Conservation (phyloP, 1,284 basidiomycete species). For the Irpex sp. region DNA sequence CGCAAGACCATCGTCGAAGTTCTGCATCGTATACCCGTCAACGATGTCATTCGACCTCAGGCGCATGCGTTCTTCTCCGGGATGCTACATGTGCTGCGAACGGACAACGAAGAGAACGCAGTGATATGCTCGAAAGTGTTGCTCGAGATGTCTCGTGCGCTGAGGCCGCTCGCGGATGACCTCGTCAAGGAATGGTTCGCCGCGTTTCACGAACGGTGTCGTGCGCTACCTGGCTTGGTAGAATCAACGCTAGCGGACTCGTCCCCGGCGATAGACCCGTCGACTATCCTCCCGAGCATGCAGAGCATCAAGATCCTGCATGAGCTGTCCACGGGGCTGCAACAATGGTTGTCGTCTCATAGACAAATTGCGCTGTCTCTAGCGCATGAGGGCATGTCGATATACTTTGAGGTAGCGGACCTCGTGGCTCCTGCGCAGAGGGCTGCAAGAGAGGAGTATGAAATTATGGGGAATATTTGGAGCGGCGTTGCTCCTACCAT, state of each 20-base stretch:
- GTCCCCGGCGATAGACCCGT: constrained; percentile 52
- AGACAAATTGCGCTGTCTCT: constrained; percentile 67
- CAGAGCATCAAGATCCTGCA: constrained; percentile 94
- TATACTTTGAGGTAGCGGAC: constrained; percentile 73
- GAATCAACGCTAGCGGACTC: constrained; percentile 73
- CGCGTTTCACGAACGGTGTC: constrained; percentile 75
- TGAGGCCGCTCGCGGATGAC: constrained; percentile 74
- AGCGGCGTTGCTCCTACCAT: constrained; percentile 81
- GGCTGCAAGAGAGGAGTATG: constrained; percentile 76
- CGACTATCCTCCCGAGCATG: constrained; percentile 62
- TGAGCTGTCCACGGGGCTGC: constrained; percentile 93
- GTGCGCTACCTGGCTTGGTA: constrained; percentile 75
- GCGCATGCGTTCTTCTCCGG: constrained; percentile 69
- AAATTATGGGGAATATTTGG: constrained; percentile 80
- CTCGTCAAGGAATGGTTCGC: constrained; percentile 80
- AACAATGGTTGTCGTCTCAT: constrained; percentile 85
- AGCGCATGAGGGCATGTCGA: constrained; percentile 72
- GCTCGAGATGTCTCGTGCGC: constrained; percentile 76
- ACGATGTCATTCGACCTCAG: constrained; percentile 76
- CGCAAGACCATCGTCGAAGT: constrained; percentile 86
- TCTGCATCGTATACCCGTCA: constrained; percentile 83
- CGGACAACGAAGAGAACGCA: constrained; percentile 97
- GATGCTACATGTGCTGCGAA: constrained; percentile 80
- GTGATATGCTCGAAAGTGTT: constrained; percentile 90
- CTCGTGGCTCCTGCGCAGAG: constrained; percentile 88